Base-by-base conservation (phyloP, 805 yeast genomes). In the Ogataea pilisensis region DNA sequence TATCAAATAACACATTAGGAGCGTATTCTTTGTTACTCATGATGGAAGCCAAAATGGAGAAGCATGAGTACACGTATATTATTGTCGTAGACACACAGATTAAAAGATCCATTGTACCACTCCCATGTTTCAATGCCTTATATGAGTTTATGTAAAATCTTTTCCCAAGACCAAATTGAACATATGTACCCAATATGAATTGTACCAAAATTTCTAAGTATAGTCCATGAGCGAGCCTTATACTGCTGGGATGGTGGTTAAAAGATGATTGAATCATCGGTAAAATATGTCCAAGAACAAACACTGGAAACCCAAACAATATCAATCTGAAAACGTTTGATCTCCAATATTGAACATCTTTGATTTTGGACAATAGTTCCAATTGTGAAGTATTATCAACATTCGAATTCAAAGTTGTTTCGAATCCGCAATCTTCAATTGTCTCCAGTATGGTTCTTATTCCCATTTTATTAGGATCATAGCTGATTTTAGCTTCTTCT, bases 81-180 rank as follows among this genome's bases (percentile, higher is more conserved):
- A 85, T 78, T 36, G 82, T 64, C 0, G 96, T 89, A 3, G 97
- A 87, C 17, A 85, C 69, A 38, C 85, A 80, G 28, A 93, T 89
- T 44, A 93, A 69, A 2, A 91, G 85, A 62, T 93, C 99, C 99
- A 93, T 95, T 7, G 91, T 88, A 8, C 82, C 82, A 19, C 86
- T 80, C 5, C 80, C 73, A 54, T 85, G 89, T 39, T 69, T 69
- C 18, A 89, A 43, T 6, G 95, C 82, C 27, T 73, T 74, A 56
- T 64, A 71, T 7, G 93, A 76, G 41, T 86, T 82, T 35, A 61
- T 64, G 61, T 79, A 79, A 55, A 89, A 93, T 27, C 73, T 68
- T 6, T 65, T 52, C 0, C 95, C 97, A n/a, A 88, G 48, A 51
- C 68, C 61, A 49, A 82, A 76, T 55, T 84, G 85, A 35, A 87